Conservation (phyloP, 2,329 filamentous ascomycete species). For the Neonectria neomacrospora region DNA sequence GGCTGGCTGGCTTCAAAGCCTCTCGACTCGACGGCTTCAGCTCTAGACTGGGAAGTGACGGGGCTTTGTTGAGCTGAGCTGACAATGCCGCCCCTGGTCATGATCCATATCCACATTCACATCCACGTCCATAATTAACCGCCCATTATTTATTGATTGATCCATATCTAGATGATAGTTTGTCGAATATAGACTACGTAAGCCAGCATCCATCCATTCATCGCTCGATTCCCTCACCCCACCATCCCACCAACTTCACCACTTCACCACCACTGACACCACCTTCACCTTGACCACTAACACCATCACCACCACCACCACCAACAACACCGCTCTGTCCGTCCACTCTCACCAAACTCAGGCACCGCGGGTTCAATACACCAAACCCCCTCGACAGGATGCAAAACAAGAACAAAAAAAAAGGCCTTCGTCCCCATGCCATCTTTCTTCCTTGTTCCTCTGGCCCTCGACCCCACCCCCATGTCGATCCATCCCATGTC, state of each 20-base stretch:
- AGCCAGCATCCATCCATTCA: not conserved
- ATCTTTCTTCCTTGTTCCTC: not conserved
- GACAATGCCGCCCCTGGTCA: not conserved
- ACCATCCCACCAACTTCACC: not conserved
- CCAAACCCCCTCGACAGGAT: not conserved
- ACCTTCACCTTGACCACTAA: not conserved
- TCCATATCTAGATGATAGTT: not conserved
- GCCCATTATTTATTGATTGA: not conserved
- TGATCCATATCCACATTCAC: not conserved
- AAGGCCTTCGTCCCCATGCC: not conserved
- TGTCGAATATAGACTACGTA: not conserved
- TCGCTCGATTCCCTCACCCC: not conserved
- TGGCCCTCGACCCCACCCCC: not conserved
- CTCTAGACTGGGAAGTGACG: not conserved
- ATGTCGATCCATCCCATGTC: not conserved
- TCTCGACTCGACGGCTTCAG: not conserved
- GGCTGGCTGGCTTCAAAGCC: not conserved
- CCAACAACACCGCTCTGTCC: conserved; percentile 10
- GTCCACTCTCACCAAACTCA: conserved; percentile 2
- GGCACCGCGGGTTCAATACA: not conserved
- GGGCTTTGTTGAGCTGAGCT: not conserved
- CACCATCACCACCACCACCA: not conserved
- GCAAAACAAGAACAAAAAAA: not conserved
- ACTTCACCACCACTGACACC: not conserved
- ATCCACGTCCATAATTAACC: not conserved